Conservation (phyloP, 2,329 filamentous ascomycete genomes). For the Curvularia spicifera region DNA sequence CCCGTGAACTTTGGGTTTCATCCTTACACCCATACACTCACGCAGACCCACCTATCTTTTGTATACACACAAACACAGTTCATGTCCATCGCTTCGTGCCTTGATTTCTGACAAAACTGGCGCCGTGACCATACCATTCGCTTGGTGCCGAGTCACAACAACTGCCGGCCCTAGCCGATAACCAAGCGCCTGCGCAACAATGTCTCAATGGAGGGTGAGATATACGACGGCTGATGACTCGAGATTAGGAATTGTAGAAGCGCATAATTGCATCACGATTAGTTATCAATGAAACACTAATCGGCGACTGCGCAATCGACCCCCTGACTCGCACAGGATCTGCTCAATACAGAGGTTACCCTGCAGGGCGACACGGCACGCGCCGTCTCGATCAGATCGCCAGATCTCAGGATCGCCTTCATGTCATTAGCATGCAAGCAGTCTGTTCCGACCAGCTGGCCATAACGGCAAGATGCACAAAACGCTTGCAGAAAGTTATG, state of each 20-base stretch:
- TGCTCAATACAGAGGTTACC: conserved; percentile 3
- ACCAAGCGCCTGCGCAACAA: not conserved
- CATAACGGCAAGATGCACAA: not conserved
- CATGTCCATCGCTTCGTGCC: not conserved
- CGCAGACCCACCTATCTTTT: not conserved
- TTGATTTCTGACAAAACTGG: conserved; percentile 3
- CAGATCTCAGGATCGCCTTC: conserved; percentile 2
- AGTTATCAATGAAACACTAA: conserved; percentile 2
- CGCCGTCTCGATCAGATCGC: conserved; percentile 11
- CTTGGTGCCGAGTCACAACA: not conserved
- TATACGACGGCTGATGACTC: conserved; percentile 1
- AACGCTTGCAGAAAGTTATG: not conserved
- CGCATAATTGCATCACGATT: conserved; percentile 15
- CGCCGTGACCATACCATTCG: not conserved
- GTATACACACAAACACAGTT: conserved; percentile 4
- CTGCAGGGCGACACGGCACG: conserved; percentile 14
- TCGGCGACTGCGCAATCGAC: not conserved
- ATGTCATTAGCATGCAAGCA: not conserved
- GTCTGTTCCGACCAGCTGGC: not conserved
- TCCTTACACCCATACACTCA: not conserved
- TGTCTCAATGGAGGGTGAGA: not conserved
- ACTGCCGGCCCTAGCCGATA: not conserved
- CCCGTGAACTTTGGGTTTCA: conserved; percentile 5
- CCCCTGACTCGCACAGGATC: conserved; percentile 1
- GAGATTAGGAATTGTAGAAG: conserved; percentile 3